Conservation (phyloP, 1,284 basidiomycete genomes). For the Moniliella sp. region DNA sequence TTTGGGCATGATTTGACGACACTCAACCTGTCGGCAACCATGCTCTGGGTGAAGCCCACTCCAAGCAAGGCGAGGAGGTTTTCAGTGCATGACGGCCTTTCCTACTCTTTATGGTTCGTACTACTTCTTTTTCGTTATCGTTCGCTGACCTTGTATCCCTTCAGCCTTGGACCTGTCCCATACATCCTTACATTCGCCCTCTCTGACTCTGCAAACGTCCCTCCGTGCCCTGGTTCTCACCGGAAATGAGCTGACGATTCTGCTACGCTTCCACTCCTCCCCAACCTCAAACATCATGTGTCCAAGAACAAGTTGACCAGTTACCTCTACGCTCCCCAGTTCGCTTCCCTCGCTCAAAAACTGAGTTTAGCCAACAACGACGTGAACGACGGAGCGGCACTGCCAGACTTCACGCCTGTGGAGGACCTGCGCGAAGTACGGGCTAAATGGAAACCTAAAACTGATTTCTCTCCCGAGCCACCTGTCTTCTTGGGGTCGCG, state of each 20-base stretch:
- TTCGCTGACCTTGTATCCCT: neutral
- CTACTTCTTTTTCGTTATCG: neutral
- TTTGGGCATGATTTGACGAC: neutral
- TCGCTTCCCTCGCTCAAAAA: conserved; percentile 23
- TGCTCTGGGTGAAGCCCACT: neutral
- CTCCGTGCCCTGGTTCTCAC: neutral
- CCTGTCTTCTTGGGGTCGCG: conserved; percentile 17
- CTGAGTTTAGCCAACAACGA: conserved; percentile 19
- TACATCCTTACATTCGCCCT: neutral
- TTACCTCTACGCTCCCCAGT: conserved; percentile 13
- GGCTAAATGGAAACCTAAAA: conserved; percentile 13
- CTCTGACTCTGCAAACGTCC: neutral
- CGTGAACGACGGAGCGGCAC: conserved; percentile 2
- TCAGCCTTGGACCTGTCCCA: neutral
- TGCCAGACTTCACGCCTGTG: conserved; percentile 26
- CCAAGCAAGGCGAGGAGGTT: neutral
- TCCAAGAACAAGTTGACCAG: conserved; percentile 17
- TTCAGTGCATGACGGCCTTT: neutral
- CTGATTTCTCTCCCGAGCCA: conserved; percentile 11
- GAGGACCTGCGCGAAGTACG: conserved; percentile 17
- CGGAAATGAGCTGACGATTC: neutral
- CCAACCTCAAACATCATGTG: conserved; percentile 26
- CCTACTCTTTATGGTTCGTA: neutral
- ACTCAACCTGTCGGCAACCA: neutral
- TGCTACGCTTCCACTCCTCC: conserved; percentile 13